Base-by-base conservation (phyloP, 805 yeast species). In the Saccharomycopsis lassenensis region DNA sequence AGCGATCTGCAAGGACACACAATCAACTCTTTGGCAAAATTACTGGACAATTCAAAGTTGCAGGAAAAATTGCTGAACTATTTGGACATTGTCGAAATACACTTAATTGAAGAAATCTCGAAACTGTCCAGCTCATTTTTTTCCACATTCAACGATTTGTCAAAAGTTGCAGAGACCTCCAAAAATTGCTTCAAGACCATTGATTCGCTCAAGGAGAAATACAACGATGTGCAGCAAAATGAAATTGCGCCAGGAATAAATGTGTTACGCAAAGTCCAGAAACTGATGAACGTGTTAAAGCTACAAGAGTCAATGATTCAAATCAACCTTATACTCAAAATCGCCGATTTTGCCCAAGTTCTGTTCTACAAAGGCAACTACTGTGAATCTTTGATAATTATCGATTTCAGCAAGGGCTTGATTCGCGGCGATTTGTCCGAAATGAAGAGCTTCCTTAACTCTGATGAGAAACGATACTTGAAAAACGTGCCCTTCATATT, bases 81-180 rank as follows among this genome's bases (percentile, higher is more conserved):
- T 50, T 62, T 91, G 37, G 97, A 91, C 52, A 66, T 75, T 1
- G 85, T 89, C 1, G 98, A 89, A 56, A 64, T 82, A 24, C 77
- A 80, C 43, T 59, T 89, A 28, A 80, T 87, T 14, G 66, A 71
- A 26, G 95, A 86, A 55, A 85, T 91, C 22, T 79, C 94, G 3
- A 71, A 72, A 45, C 80, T 95, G 0, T 83, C 95, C 0, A 74
- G 75, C 36, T 76, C 87, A 5, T 89, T 91, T 51, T 86, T 86
- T 57, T 74, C 74, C 35, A 87, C 95, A 0, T 61, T 93, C 37
- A 83, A 77, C 36, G 94, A 85, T 44, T 68, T 91, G 39, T 75
- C 76, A 48, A 63, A 62, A 5, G 74, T 87, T 24, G 71, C 76
- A 32, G 51, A 55, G 2, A 71, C 69, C 43, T 71, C 87, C 2